These are phyloP conservation scores for Candida sphagnicola DNA, from an alignment of 805 yeast species.

Conservation along the genomic window DNA sequence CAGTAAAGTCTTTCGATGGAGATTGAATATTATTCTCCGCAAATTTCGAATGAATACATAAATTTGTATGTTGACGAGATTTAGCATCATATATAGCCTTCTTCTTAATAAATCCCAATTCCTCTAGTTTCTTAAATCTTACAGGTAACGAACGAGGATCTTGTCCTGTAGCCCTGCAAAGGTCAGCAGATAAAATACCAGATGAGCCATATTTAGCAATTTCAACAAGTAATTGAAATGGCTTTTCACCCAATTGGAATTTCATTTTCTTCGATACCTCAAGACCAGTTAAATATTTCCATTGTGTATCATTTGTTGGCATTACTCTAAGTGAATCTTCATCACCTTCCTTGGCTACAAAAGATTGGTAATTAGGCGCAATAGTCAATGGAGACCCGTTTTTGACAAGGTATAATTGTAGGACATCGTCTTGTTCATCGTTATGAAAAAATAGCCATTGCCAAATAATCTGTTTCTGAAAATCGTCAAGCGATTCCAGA, in stretches of 20 bases:
- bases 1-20: conserved; percentile 17
- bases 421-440: conserved; percentile 9
- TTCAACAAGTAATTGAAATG: conserved; percentile 53
- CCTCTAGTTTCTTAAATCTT: conserved; percentile 53
- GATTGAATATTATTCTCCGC: conserved; percentile 15
- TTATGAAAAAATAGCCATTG: conserved; percentile 29
- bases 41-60: conserved; percentile 50
- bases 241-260: conserved; percentile 48
- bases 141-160: conserved; percentile 69
- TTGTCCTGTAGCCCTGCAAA: conserved; percentile 57
- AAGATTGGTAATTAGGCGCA: conserved; percentile 15
- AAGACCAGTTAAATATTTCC: conserved; percentile 53
- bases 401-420: conserved; percentile 6
- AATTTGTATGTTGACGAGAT: conserved; percentile 50
- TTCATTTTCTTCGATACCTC: conserved; percentile 43
- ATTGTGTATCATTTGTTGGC: conserved; percentile 54
- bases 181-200: conserved; percentile 59
- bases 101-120: conserved; percentile 45
- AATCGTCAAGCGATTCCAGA: conserved; percentile 23
- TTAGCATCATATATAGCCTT: conserved; percentile 24
- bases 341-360: conserved; percentile 13
- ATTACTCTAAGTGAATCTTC: conserved; percentile 17
- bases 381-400: conserved; percentile 9
- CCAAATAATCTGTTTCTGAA: conserved; percentile 39
- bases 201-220: conserved; percentile 53